phyloP scores from a whole-genome alignment of 192 early-diverging fungal genomes.

The Entomortierella beljakovae region DNA sequence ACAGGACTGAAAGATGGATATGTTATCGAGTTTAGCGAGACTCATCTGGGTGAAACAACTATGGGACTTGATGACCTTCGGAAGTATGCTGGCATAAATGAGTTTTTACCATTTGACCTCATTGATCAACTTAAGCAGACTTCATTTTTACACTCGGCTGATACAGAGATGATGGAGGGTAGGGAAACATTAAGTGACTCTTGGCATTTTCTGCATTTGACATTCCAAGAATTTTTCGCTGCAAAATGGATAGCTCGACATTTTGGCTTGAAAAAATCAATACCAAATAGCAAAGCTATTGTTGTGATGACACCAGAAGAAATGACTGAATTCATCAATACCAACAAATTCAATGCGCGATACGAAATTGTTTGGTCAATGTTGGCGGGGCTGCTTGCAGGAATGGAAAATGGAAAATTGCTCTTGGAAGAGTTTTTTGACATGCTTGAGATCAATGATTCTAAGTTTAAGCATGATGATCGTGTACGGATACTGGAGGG shows the following conservation, averaged over 20 bases:
- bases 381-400: no score
- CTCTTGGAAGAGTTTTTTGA: no score
- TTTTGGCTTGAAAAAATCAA: no score
- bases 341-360: no score
- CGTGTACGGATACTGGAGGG: no score
- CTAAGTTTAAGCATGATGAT: no score
- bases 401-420: no score
- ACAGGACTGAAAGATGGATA: constrained; percentile 16
- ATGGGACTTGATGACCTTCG: neutral
- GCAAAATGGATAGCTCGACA: constrained; percentile 24
- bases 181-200: neutral
- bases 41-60: neutral
- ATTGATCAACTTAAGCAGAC: constrained; percentile 7
- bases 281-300: no score
- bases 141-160: constrained; percentile 28
- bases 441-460: no score
- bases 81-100: neutral
- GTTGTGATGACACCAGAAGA: no score
- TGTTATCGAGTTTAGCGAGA: constrained; percentile 13
- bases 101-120: neutral
- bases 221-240: constrained; percentile 38
- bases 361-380: no score
- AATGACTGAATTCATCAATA: no score
- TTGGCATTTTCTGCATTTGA: constrained; percentile 32
- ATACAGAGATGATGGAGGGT: neutral